Conservation (phyloP, 2,329 filamentous ascomycete genomes). For the Mariannaea elegans region DNA sequence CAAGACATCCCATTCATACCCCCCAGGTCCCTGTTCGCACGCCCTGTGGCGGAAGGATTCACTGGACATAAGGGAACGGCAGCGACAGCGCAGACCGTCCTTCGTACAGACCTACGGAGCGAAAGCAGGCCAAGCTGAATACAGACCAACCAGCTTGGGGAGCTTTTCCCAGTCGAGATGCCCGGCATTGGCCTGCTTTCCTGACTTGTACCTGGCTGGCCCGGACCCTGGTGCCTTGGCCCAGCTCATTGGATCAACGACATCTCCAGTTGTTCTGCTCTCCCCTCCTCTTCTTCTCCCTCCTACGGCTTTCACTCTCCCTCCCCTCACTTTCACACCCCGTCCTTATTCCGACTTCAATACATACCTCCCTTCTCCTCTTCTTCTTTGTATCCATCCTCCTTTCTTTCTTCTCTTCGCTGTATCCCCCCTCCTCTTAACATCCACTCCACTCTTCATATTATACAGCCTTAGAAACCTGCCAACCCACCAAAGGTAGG, state of each 20-base stretch:
- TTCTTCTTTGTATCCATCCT: neutral
- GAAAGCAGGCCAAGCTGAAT: neutral
- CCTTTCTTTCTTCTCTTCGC: neutral
- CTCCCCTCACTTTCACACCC: neutral
- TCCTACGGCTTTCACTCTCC: slow-evolving; percentile 7
- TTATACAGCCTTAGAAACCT: neutral
- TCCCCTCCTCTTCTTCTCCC: slow-evolving; percentile 4
- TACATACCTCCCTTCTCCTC: slow-evolving; percentile 5
- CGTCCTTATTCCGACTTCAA: neutral
- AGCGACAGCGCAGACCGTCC: neutral
- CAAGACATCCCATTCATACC: neutral
- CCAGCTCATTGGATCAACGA: slow-evolving; percentile 15
- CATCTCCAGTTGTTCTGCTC: slow-evolving; percentile 7
- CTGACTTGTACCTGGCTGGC: slow-evolving; percentile 9
- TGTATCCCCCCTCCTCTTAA: slow-evolving; percentile 1
- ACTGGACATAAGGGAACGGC: neutral
- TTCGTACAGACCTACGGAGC: no score
- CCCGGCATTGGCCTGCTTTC: neutral
- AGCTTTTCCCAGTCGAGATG: neutral
- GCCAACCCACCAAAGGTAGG: neutral
- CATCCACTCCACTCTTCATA: neutral
- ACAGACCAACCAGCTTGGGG: neutral
- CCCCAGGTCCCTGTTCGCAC: neutral
- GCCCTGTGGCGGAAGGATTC: neutral
- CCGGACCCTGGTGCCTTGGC: slow-evolving; percentile 2